Evolutionary conservation across 768 basidiomycete genomes (phyloP), one percentile per base, ranked within the genome.

Genomic region (Arthromyces matolae): DNA sequence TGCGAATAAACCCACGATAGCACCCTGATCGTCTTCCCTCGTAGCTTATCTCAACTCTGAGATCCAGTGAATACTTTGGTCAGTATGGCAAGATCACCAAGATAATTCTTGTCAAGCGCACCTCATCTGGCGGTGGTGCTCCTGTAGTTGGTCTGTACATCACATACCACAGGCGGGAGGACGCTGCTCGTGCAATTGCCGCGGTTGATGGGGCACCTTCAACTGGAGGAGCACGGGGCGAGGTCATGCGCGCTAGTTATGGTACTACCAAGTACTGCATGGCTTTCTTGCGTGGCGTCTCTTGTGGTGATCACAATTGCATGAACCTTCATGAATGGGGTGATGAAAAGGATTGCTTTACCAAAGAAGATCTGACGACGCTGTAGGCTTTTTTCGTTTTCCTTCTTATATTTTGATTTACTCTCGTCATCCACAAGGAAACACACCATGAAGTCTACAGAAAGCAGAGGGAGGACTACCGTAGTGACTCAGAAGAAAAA

Each of bases 241-340:
- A 94, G 51, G 76, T 90, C 35, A 86, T 99, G 82, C 79, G 91
- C 51, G 95, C 93, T 14, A 94, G 91, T 61, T 86, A 91, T 64
- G 96, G 96, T 22, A 98, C 94, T 13, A 95, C 95, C 25, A 91
- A 96, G 66, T 99, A 99, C 60, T 99, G 96, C 69, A 93, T 97
- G 82, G 76, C 84, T 3, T 98, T 96, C 64, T 78, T 99, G 51
- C 87, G 94, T 33, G 84, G 90, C 16, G 77, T 80, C 28, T 76
- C 77, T 50, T 99, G 96, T 66, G 78, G 83, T 49, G 92, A 92
- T 59, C 86, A 89, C 58, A 84, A 80, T 54, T 99, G 96, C 67
- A 86, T 94, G 84, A 89, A 90, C 64, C 71, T 94, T 35, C 96
- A 99, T 63, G 96, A 98, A 64, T 96, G 93, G 91, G 96, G 94